These are phyloP conservation scores for Hypoxylon lenormandii DNA, from an alignment of 495 filamentous ascomycete genomes.

Conservation along the genomic window DNA sequence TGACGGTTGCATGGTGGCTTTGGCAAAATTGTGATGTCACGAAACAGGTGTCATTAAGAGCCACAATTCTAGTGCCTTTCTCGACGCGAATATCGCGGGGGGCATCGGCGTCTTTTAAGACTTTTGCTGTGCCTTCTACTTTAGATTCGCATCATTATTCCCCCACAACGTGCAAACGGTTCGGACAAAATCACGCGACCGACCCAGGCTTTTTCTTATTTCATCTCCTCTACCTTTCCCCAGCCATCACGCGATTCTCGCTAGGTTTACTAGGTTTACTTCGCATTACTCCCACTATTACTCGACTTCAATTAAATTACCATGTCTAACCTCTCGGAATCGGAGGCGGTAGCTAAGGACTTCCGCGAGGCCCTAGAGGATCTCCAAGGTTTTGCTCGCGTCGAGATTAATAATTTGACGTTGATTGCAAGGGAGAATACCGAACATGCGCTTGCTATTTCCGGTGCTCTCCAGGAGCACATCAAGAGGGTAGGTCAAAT, in stretches of 20 bases:
- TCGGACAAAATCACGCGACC: constrained; percentile 12
- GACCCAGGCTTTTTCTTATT: not conserved
- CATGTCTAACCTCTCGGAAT: constrained; percentile 79
- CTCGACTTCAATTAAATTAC: constrained; percentile 41
- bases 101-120: constrained; percentile 7
- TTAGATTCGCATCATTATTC: constrained; percentile 33
- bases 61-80: constrained; percentile 46
- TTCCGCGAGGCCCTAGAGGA: constrained; percentile 93
- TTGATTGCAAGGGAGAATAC: constrained; percentile 97
- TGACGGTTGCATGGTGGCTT: constrained; percentile 28
- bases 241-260: constrained; percentile 21
- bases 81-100: constrained; percentile 47
- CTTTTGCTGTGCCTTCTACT: constrained; percentile 45
- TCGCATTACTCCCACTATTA: constrained; percentile 26
- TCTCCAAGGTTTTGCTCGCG: constrained; percentile 85
- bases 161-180: constrained; percentile 23
- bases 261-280: constrained; percentile 20
- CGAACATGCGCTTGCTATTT: constrained; percentile 90
- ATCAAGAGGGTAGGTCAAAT: constrained; percentile 83
- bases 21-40: constrained; percentile 37
- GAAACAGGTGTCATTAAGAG: constrained; percentile 35
- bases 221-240: constrained; percentile 2
- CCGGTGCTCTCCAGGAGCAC: constrained; percentile 87
- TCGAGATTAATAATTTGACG: constrained; percentile 94
- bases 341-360: constrained; percentile 92